phyloP scores from a whole-genome alignment of 306 rosid species.

The Citrullus amarus region DNA sequence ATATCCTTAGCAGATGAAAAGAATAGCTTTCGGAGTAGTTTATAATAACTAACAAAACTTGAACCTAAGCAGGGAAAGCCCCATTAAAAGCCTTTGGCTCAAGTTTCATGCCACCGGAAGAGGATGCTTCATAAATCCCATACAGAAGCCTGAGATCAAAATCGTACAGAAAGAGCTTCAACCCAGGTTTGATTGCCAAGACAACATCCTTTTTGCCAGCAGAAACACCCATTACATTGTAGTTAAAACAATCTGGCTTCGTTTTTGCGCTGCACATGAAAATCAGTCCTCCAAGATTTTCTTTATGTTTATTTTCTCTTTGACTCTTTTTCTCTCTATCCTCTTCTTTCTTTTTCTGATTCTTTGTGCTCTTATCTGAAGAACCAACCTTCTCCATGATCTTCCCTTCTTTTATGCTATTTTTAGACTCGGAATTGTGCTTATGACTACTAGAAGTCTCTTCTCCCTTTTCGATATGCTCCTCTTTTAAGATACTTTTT shows the following conservation, averaged over 20 bases:
- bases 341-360: slow-evolving; percentile 17
- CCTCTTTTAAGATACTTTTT: slow-evolving; percentile 9
- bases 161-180: slow-evolving; percentile 76
- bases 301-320: slow-evolving; percentile 19
- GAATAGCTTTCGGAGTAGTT: neutral
- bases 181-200: slow-evolving; percentile 53
- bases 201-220: slow-evolving; percentile 47
- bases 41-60: slow-evolving; percentile 5
- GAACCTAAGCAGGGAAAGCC: slow-evolving; percentile 88
- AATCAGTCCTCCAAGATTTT: slow-evolving; percentile 71
- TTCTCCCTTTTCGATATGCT: slow-evolving; percentile 21
- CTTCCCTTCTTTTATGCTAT: slow-evolving; percentile 18
- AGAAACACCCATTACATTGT: slow-evolving; percentile 71
- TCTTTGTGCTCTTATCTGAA: slow-evolving; percentile 18
- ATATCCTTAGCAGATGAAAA: slow-evolving; percentile 8
- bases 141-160: slow-evolving; percentile 81
- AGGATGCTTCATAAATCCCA: slow-evolving; percentile 72
- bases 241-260: slow-evolving; percentile 76
- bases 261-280: slow-evolving; percentile 94
- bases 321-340: slow-evolving; percentile 16
- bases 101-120: slow-evolving; percentile 69
- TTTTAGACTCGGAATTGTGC: slow-evolving; percentile 11
- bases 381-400: slow-evolving; percentile 16
- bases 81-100: slow-evolving; percentile 87
- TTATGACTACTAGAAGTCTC: slow-evolving; percentile 13